Evolutionary conservation across 805 yeast species (phyloP), one percentile per base, ranked within the genome.

Genomic region (Crinitomyces ghanaensis): DNA sequence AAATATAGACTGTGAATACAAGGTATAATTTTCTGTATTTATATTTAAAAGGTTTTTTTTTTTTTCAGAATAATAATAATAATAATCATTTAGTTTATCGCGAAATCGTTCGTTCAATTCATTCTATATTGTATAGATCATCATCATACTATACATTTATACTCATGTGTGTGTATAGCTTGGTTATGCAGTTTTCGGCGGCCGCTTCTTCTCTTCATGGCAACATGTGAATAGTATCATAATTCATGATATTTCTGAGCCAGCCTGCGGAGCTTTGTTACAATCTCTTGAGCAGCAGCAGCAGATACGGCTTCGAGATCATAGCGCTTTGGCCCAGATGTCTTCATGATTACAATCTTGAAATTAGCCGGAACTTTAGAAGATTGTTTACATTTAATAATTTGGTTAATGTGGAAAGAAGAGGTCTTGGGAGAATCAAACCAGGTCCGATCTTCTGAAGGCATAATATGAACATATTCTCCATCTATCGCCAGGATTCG

Each of bases 401-500:
- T 73, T 48, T 82, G 93, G 13, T 80, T 71, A 6, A 85, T 72
- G 49, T 85, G 93, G 53, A 88, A 83, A 0, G 93, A 78, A 11
- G 85, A 74, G 0, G 95, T 86, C 50, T 86, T 86, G 44, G 79
- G 70, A 54, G 56, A 49, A 34, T 79, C 91, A 46, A 79, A 72
- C 70, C 83, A 72, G 44, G 69, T 71, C 37, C 72, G 66, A 38
- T 82, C 88, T 45, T 81, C 84, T 5, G 85, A 77, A 0, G 96
- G 95, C 47, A 83, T 72, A 31, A 88, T 70, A 48, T 86, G 88
- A 9, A 88, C 72, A 48, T 84, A 85, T 46, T 84, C 94, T n/a
- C 96, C 97, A 55, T 88, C 97, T 24, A 88, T 72, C 1, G 91
- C 85, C 20, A 88, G 62, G 1, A 85, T 72, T 46, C 91, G 72